A percentile compares a stretch with the other conserved stretches of the same genome.
Evolutionary conservation across 768 basidiomycete genomes (phyloP).

Genomic region (Leccinum boreale): DNA sequence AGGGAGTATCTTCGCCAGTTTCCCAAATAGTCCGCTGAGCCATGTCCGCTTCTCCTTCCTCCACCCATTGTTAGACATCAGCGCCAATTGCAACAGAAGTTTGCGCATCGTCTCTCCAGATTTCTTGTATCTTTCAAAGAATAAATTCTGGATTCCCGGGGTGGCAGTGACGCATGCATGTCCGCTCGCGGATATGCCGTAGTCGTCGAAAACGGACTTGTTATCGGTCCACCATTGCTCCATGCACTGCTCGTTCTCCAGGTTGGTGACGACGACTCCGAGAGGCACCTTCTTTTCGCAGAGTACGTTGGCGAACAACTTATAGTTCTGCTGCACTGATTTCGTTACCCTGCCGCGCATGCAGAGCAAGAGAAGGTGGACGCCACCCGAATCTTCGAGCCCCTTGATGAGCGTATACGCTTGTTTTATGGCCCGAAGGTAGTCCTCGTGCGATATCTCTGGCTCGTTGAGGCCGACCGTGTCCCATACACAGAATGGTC

Average conservation of each 20-base stretch:
- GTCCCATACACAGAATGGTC: conserved; percentile 29
- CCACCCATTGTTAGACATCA: conserved; percentile 10
- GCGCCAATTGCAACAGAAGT: conserved; percentile 12
- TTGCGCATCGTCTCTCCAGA: conserved; percentile 25
- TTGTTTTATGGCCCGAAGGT: conserved; percentile 26
- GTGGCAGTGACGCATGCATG: conserved; percentile 42
- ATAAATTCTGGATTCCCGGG: conserved; percentile 20
- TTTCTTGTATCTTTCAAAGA: conserved; percentile 28
- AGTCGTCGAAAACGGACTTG: conserved; percentile 25
- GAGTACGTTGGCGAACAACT: conserved; percentile 37
- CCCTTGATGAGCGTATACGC: conserved; percentile 32
- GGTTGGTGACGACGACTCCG: conserved; percentile 36
- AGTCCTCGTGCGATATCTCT: conserved; percentile 14
- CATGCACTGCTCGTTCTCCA: conserved; percentile 36
- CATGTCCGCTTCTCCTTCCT: conserved; percentile 14
- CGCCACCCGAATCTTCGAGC: conserved; percentile 31
- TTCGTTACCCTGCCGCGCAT: conserved; percentile 39
- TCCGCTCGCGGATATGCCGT: conserved; percentile 29
- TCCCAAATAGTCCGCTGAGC: conserved; percentile 19
- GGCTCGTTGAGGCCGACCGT: conserved; percentile 33
- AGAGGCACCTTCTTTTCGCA: conserved; percentile 38
- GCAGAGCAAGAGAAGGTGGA: conserved; percentile 39
- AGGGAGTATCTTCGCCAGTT: conserved; percentile 18
- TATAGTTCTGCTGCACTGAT: conserved; percentile 37
- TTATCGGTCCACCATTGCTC: conserved; percentile 40